Base-by-base conservation (phyloP, 2,329 filamentous ascomycete species). In the Capronia coronata region DNA sequence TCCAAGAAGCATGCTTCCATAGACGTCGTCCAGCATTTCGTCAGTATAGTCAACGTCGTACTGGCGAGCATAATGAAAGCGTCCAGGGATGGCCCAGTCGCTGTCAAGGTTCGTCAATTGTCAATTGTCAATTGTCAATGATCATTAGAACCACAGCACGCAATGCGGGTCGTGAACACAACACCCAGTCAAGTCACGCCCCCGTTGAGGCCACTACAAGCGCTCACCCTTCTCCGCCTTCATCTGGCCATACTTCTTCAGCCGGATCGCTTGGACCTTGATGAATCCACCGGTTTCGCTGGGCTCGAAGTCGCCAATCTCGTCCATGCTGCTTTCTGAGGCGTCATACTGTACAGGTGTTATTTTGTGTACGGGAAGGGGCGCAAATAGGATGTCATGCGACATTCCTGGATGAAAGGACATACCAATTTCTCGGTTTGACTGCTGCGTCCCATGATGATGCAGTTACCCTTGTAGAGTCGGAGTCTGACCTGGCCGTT, bases 301-400 rank as follows among this genome's bases (percentile, higher is more conserved):
- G 14, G 83, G 82, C 59, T 73, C 73, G 64, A 86, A 86, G 68
- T 81, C 78, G 59, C 77, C 81, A 58, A 86, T 76, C 58, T 80
- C 80, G 64, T 88, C 84, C 82, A 86, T 86, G 58, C 72, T 77
- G 55, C 75, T 76, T 72, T 84, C 82, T 61, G 74, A 74, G 68
- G 76, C 78, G 61, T 77, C 75, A 66, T 86, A 86, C 25, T 27
- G 10, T 5, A 10, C 10, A 27, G n/a, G 25, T 27, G 25, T 27
- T 10, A 27, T 5, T 27, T 6, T 45, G 13, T 16, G 19, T 13
- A 23, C 14, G 21, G 29, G 6, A 46, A 29, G 30, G n/a, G 9
- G 29, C 5, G 32, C 13, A 37, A 11, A 8, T 22, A 23, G 25
- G 21, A 32, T 18, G 7, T 40, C 19, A 40, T 40, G 19, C 37